Conservation (phyloP, 495 filamentous ascomycete species). For the Neurospora sp. region DNA sequence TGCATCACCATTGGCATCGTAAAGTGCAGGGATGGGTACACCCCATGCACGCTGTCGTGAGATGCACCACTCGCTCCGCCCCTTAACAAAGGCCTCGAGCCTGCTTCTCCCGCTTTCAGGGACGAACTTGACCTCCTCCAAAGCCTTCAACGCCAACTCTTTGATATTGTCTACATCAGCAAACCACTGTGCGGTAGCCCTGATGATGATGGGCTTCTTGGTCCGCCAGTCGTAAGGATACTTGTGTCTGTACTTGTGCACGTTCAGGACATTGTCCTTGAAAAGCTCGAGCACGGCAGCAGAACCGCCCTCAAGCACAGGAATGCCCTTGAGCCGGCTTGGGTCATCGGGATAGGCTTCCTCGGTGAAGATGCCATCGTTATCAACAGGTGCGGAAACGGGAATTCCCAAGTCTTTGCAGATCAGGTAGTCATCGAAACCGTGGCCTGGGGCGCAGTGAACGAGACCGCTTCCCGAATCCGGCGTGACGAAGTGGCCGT, state of each 20-base stretch:
- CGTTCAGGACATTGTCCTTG: slow-evolving; percentile 47
- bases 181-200: slow-evolving; percentile 97
- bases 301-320: slow-evolving; percentile 49
- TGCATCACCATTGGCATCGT: slow-evolving; percentile 58
- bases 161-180: slow-evolving; percentile 82
- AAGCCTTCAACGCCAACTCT: slow-evolving; percentile 50
- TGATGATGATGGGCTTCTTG: slow-evolving; percentile 78
- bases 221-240: slow-evolving; percentile 98
- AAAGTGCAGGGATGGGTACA: slow-evolving; percentile 87
- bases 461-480: slow-evolving; percentile 87
- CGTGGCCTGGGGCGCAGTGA: slow-evolving; percentile 88
- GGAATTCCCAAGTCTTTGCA: slow-evolving; percentile 56
- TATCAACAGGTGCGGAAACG: slow-evolving; percentile 72
- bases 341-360: slow-evolving; percentile 62
- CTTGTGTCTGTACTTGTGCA: slow-evolving; percentile 70
- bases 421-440: slow-evolving; percentile 89
- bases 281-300: slow-evolving; percentile 58
- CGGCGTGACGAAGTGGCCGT: slow-evolving; percentile 76
- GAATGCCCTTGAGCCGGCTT: slow-evolving; percentile 37
- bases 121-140: slow-evolving; percentile 66
- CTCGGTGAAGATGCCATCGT: slow-evolving; percentile 65
- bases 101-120: slow-evolving; percentile 61
- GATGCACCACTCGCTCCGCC: slow-evolving; percentile 94
- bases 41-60: slow-evolving; percentile 97
- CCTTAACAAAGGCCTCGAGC: slow-evolving; percentile 72